Conservation (phyloP, 2,329 filamentous ascomycete species). For the Aspergillus proliferans region DNA sequence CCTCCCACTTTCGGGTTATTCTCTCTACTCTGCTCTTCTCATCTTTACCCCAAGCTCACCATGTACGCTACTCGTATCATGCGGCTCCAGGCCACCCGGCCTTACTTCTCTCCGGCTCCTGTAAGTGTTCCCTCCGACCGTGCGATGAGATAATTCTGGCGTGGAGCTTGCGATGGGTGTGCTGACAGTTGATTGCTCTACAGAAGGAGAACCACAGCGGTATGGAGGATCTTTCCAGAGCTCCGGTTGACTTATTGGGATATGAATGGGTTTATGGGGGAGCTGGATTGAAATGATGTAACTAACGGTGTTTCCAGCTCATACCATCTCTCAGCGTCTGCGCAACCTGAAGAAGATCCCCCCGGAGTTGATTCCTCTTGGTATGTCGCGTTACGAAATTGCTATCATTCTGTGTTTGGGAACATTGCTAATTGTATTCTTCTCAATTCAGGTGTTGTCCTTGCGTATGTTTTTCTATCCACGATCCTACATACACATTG, state of each 20-base stretch:
- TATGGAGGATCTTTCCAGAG: conserved; percentile 35
- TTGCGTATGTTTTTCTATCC: conserved; percentile 57
- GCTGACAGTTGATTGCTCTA: conserved; percentile 34
- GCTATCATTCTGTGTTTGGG: neutral
- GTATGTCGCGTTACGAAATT: conserved; percentile 48
- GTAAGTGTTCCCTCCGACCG: conserved; percentile 47
- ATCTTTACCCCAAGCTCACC: conserved; percentile 27
- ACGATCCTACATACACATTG: conserved; percentile 3
- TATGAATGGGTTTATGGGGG: neutral
- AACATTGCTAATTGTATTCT: conserved; percentile 21
- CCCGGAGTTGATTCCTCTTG: conserved; percentile 88
- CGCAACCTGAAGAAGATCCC: conserved; percentile 85
- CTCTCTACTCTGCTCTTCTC: conserved; percentile 4
- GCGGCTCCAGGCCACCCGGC: conserved; percentile 51
- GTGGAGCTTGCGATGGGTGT: conserved; percentile 15
- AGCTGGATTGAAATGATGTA: neutral
- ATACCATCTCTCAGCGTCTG: conserved; percentile 93
- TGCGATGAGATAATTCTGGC: conserved; percentile 6
- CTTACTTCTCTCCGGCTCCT: conserved; percentile 56
- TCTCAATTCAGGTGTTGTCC: conserved; percentile 63
- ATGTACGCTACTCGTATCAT: conserved; percentile 63
- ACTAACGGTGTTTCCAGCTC: conserved; percentile 53
- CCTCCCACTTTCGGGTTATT: conserved; percentile 1
- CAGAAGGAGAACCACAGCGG: conserved; percentile 61
- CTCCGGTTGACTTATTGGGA: neutral